Conservation (phyloP, 1,284 basidiomycete species). For the Earliella scabrosa region DNA sequence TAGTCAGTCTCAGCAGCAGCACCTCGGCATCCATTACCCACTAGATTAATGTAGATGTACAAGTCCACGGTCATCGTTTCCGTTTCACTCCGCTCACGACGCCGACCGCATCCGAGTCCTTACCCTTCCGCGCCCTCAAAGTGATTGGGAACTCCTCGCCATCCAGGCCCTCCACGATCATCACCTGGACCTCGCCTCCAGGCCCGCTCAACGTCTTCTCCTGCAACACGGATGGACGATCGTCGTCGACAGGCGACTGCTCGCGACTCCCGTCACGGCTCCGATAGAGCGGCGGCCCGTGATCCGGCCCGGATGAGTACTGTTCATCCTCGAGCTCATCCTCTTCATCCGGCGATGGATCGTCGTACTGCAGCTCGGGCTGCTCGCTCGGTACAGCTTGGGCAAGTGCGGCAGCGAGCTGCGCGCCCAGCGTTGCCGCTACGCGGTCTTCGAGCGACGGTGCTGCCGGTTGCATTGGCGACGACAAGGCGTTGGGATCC, state of each 20-base stretch:
- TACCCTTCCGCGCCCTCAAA: conserved; percentile 61
- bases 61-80: conserved; percentile 45
- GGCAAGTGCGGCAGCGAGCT: conserved; percentile 75
- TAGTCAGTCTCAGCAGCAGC: neutral
- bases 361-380: conserved; percentile 9
- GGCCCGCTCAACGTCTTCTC: conserved; percentile 10
- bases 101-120: conserved; percentile 50
- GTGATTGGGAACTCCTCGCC: conserved; percentile 64
- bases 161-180: conserved; percentile 25
- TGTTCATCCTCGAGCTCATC: conserved; percentile 50
- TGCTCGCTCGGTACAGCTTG: conserved; percentile 35
- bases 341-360: conserved; percentile 19
- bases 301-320: conserved; percentile 29
- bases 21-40: conserved; percentile 9
- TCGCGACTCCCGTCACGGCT: conserved; percentile 17
- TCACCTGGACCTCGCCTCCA: conserved; percentile 22
- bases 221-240: neutral
- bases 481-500: conserved; percentile 14
- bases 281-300: conserved; percentile 21
- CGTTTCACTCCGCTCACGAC: conserved; percentile 55
- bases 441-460: conserved; percentile 62
- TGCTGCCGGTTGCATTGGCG: conserved; percentile 27
- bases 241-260: conserved; percentile 6
- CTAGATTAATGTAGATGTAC: conserved; percentile 22
- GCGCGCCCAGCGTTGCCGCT: conserved; percentile 66